phyloP scores from a whole-genome alignment of 768 basidiomycete genomes.

The Dendrothele bispora region DNA sequence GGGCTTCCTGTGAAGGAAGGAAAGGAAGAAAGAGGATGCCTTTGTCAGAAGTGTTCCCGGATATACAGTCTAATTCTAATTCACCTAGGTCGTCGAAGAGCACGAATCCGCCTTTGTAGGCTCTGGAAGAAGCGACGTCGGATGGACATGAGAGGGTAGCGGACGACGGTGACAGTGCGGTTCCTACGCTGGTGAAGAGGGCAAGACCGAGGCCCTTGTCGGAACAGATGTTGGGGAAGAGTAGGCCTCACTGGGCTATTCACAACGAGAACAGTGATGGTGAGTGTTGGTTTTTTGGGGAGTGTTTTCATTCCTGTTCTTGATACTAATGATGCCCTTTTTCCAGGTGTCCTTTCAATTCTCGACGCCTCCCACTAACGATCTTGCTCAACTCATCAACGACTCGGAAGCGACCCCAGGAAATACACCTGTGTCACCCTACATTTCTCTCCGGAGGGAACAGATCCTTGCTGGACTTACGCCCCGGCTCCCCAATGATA shows the following conservation, averaged over 20 bases:
- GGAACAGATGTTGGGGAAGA: constrained; percentile 56
- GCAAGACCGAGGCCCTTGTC: constrained; percentile 58
- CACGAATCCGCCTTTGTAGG: constrained; percentile 32
- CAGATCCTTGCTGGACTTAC: not conserved
- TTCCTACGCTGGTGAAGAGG: constrained; percentile 39
- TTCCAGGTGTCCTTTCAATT: constrained; percentile 62
- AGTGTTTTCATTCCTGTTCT: too few relatives aligned
- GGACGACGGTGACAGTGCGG: constrained; percentile 14
- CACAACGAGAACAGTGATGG: constrained; percentile 56
- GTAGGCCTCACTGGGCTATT: constrained; percentile 50
- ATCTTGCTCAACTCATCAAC: constrained; percentile 75
- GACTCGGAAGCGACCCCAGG: constrained; percentile 78
- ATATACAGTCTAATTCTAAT: constrained; percentile 22
- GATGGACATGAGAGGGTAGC: constrained; percentile 44
- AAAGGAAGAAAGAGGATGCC: constrained; percentile 52
- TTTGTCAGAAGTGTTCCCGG: constrained; percentile 62
- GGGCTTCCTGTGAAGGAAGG: constrained; percentile 47
- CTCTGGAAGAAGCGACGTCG: constrained; percentile 51
- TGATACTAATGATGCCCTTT: constrained; percentile 4
- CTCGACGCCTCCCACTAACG: constrained; percentile 81
- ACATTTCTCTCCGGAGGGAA: constrained; percentile 30
- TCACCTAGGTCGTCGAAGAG: constrained; percentile 3
- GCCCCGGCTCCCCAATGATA: not conserved
- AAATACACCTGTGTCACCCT: constrained; percentile 48
- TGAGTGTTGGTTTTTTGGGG: too few relatives aligned